A percentile compares a stretch with the other conserved stretches of the same genome.
Evolutionary conservation across 345 rosid genomes (phyloP).

Genomic region (Moricandia arvensis): DNA sequence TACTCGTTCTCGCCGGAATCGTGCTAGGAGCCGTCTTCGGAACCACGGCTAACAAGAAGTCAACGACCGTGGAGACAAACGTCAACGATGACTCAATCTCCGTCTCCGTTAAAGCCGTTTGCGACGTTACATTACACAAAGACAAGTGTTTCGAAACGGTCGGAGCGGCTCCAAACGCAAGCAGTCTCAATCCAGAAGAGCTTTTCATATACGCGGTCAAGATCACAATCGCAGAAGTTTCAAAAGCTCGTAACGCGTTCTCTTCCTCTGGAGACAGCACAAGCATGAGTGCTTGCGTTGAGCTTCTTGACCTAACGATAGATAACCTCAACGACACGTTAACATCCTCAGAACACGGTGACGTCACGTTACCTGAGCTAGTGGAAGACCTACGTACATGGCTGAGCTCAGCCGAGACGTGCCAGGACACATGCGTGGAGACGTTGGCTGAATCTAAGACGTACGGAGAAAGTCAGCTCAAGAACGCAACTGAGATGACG

Average conservation of each 20-base stretch:
- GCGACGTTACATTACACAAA: slow-evolving; percentile 69
- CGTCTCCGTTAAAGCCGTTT: slow-evolving; percentile 58
- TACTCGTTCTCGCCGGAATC: slow-evolving; percentile 44
- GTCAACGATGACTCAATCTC: slow-evolving; percentile 32
- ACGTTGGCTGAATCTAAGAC: slow-evolving; percentile 29
- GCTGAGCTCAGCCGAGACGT: slow-evolving; percentile 66
- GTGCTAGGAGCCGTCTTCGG: slow-evolving; percentile 63
- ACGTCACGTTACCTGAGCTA: slow-evolving; percentile 35
- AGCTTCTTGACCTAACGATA: slow-evolving; percentile 57
- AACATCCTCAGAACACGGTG: slow-evolving; percentile 20
- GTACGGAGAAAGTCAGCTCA: slow-evolving; percentile 38
- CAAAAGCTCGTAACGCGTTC: slow-evolving; percentile 36
- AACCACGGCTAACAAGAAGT: slow-evolving; percentile 36
- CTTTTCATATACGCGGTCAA: slow-evolving; percentile 52
- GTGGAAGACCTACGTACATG: slow-evolving; percentile 61
- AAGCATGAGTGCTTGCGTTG: slow-evolving; percentile 46
- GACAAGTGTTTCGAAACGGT: slow-evolving; percentile 54
- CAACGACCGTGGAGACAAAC: slow-evolving; percentile 20
- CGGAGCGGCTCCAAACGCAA: slow-evolving; percentile 37
- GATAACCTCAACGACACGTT: slow-evolving; percentile 56
- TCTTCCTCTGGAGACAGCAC: slow-evolving; percentile 6
- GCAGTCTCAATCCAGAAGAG: slow-evolving; percentile 52
- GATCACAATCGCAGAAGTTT: slow-evolving; percentile 49
- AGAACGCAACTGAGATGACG: slow-evolving; percentile 50
- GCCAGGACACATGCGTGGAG: slow-evolving; percentile 68